Conservation (phyloP, 202 grass and related monocot genomes). For the Saccharum hybrid region DNA sequence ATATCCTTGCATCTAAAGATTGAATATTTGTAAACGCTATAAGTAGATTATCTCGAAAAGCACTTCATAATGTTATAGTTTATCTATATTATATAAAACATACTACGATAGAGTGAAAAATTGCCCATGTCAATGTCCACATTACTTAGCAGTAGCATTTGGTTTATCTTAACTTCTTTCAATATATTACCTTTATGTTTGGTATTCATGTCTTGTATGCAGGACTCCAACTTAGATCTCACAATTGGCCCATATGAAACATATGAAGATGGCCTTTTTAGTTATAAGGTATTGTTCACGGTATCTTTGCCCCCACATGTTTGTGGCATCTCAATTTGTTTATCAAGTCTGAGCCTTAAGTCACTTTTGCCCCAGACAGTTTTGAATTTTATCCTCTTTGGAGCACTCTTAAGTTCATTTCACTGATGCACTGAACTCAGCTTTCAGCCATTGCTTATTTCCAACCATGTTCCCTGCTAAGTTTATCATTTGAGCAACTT, state of each 20-base stretch:
- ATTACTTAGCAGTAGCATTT: conserved; percentile 7
- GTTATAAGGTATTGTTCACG: conserved; percentile 80
- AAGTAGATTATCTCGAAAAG: background rate
- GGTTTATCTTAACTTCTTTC: conserved; percentile 14
- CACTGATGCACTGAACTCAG: conserved; percentile 1
- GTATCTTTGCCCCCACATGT: conserved; percentile 33
- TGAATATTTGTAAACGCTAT: background rate
- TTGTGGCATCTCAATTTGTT: conserved; percentile 14
- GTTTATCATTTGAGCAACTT: conserved; percentile 29
- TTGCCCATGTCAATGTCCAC: background rate
- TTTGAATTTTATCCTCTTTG: conserved; percentile 21
- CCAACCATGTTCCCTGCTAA: background rate
- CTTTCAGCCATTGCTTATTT: conserved; percentile 8
- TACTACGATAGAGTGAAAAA: background rate
- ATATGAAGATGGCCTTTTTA: conserved; percentile 94
- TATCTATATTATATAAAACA: background rate
- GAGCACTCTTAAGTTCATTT: background rate
- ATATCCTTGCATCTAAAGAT: background rate
- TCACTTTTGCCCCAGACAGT: background rate
- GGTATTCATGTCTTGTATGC: conserved; percentile 35
- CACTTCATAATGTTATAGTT: background rate
- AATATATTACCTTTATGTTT: conserved; percentile 43
- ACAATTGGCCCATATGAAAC: conserved; percentile 98
- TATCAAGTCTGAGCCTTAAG: conserved; percentile 6
- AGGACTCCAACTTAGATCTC: conserved; percentile 95